Base-by-base conservation (phyloP, 257 asterid genomes). In the Nicotiana paniculata region DNA sequence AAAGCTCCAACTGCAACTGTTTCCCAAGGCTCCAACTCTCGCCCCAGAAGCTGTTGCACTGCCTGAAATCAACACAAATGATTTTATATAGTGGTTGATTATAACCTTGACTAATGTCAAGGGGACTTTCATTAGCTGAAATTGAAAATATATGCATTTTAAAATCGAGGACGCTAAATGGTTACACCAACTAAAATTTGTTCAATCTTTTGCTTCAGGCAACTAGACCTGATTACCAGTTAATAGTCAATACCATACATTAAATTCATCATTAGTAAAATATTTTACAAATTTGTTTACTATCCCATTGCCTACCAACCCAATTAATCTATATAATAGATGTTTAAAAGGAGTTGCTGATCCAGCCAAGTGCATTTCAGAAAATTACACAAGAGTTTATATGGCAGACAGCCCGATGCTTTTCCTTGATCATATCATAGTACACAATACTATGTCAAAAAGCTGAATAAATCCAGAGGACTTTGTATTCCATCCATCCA, bases 1-100 rank as follows among this genome's bases (percentile, higher is more conserved):
- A 94, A 63, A 59, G 98, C 99, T 83, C 99, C 99, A 6, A 95
- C 98, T 0, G 95, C 88, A 66, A 95, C 85, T 48, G 97, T 91
- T 81, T 94, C 98, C 97, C 97, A 93, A 15, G 97, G 91, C 54
- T 91, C 90, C 13, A 94, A 87, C 79, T 94, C 97, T 18, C 98
- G 89, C 78, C 92, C 88, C 37, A 94, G 83, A 79, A 91, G 57
- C 90, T 74, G 82, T 83, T 90, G 94, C 28, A 77, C 93, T 67
- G 82, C 95, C 99, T 95, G 88, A 65, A 61, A 82, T 26, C 32
- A n/a, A 24, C 61, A 82, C 64, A 30, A 63, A 37, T 2, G 28
- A 79, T 35, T 43, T 79, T 62, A 74, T 48, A 46, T 46, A 74
- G 79, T 48, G 39, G 79, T 48, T 46, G 39, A 48, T 24, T 46